Evolutionary conservation across 495 filamentous ascomycete species (phyloP).

Genomic region (Clavariopsis aquatica): DNA sequence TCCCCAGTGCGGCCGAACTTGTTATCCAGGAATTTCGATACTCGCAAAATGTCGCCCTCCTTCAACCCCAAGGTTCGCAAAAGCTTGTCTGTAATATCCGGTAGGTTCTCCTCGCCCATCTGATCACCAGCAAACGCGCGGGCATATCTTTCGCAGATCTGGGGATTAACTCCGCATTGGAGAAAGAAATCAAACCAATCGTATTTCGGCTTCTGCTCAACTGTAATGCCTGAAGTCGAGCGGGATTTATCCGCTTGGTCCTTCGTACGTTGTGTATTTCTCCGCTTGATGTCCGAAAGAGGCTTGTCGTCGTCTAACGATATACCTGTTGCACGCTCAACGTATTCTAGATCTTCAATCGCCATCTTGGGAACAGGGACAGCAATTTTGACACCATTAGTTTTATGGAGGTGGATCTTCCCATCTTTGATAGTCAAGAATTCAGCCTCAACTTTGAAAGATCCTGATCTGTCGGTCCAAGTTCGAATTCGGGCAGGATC

Average conservation of each 20-base stretch:
- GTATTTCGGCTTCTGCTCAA: constrained; percentile 66
- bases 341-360: constrained; percentile 88
- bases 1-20: constrained; percentile 67
- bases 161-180: constrained; percentile 81
- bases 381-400: constrained; percentile 97
- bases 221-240: constrained; percentile 53
- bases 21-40: constrained; percentile 84
- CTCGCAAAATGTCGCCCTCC: constrained; percentile 93
- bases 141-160: constrained; percentile 91
- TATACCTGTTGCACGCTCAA: constrained; percentile 79
- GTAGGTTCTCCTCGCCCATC: constrained; percentile 89
- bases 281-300: constrained; percentile 70
- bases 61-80: constrained; percentile 85
- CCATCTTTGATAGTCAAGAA: constrained; percentile 92
- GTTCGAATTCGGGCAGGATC: constrained; percentile 79
- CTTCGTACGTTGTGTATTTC: constrained; percentile 46
- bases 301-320: constrained; percentile 97
- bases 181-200: constrained; percentile 99
- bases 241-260: constrained; percentile 20
- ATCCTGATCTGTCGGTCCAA: constrained; percentile 93
- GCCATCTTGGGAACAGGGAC: constrained; percentile 96
- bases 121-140: constrained; percentile 84
- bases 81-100: constrained; percentile 78
- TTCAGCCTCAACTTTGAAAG: constrained; percentile 96
- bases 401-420: constrained; percentile 97